phyloP scores from a whole-genome alignment of 108 stramenopile species.

The Nannochloropsis salina region DNA sequence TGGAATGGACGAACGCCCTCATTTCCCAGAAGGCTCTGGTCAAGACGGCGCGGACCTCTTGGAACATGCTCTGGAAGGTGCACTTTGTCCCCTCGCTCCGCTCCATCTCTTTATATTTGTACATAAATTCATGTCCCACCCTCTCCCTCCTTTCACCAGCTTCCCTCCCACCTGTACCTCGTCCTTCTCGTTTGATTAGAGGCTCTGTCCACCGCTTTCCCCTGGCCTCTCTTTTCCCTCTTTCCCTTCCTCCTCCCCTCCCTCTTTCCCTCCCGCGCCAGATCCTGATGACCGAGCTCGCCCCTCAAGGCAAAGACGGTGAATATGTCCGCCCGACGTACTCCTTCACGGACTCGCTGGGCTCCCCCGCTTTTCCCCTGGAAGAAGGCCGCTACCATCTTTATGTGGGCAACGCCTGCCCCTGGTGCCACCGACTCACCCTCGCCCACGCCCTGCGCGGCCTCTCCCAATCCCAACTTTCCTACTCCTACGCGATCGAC shows the following conservation, averaged over 20 bases:
- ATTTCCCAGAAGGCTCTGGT: constrained; percentile 34
- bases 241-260: constrained; percentile 6
- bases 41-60: constrained; percentile 31
- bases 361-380: constrained; percentile 46
- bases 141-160: neutral
- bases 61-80: constrained; percentile 36
- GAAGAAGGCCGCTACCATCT: constrained; percentile 72
- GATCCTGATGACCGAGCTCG: constrained; percentile 48
- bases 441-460: constrained; percentile 56
- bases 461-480: constrained; percentile 25
- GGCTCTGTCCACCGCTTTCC: too few relatives aligned
- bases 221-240: neutral
- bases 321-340: constrained; percentile 42
- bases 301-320: constrained; percentile 39
- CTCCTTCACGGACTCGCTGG: constrained; percentile 39
- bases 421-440: constrained; percentile 66
- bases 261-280: constrained; percentile 21
- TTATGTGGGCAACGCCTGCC: constrained; percentile 85
- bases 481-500: constrained; percentile 40
- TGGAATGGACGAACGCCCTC: constrained; percentile 39
- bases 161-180: neutral
- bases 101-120: neutral
- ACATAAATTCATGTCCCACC: neutral
- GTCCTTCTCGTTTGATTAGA: too few relatives aligned
- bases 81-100: neutral